Evolutionary conservation across 306 rosid genomes (phyloP), one percentile per base, ranked within the genome.

Genomic region (Quercus alba): DNA sequence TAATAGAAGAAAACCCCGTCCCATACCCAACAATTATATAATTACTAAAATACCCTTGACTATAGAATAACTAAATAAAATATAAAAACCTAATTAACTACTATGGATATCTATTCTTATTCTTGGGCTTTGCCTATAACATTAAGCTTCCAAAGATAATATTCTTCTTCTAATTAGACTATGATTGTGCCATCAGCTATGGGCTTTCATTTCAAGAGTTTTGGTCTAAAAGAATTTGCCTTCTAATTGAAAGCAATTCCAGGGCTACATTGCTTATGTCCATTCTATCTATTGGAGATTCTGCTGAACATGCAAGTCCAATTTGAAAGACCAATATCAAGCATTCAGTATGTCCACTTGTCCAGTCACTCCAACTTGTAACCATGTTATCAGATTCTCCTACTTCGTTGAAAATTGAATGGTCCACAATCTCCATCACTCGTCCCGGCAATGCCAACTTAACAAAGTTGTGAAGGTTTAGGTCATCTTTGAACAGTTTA

Each of bases 271-370:
- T 63, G 28, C 41, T 63, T 41, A 67, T 77, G 52, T 66, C 9
- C 70, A 70, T 41, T 70, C 81, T 78, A 18, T 35, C 49, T 14
- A 17, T 33, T 3, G 68, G 69, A 12, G 56, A 70, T 14, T 21
- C 69, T 31, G 46, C 18, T 11, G 69, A 68, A 33, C 75, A 33
- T 23, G 75, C 69, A 31, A 77, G 44, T 55, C 81, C 81, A 31
- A 54, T 78, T n/a, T 38, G 14, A 55, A 70, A 56, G 23, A 70
- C 70, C 12, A 38, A 56, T 20, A 33, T 6, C 3, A 78, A 56
- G 57, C 59, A 57, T 20, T 11, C 30, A 30, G 10, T 63, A 3
- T 63, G 20, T 28, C 30, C 70, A 63, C 41, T 28, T 63, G 41
- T 63, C 70, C 21, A 28, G 0, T 63, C 70, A 15, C 70, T 15